Conservation (phyloP, 106 monocot genomes). For the Acanthochlamys bracteata region DNA sequence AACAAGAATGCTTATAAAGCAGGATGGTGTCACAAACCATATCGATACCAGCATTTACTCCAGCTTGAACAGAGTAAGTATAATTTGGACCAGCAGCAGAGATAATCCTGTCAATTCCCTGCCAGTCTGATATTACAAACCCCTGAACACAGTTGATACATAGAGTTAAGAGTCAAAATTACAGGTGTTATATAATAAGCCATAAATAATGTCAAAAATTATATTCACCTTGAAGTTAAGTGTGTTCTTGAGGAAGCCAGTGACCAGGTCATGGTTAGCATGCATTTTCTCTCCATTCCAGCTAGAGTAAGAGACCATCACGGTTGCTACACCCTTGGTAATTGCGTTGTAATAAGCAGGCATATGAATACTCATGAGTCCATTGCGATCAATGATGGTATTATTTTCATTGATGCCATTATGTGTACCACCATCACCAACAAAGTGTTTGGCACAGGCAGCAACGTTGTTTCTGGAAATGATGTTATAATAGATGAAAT, state of each 20-base stretch:
- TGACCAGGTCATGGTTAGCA: constrained; percentile 51
- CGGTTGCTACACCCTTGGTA: constrained; percentile 57
- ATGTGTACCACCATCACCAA: constrained; percentile 61
- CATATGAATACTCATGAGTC: constrained; percentile 72
- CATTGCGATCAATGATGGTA: constrained; percentile 37
- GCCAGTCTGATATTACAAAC: constrained; percentile 61
- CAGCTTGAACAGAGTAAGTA: constrained; percentile 39
- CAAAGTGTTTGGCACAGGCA: constrained; percentile 67
- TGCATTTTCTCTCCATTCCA: constrained; percentile 94
- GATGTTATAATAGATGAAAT: background rate
- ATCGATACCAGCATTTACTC: constrained; percentile 55
- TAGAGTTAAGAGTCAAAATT: background rate
- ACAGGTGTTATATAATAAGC: too few relatives aligned
- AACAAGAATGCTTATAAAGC: background rate
- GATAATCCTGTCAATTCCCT: constrained; percentile 53
- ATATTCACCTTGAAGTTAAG: constrained; percentile 49
- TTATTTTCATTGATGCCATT: constrained; percentile 55
- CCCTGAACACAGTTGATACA: constrained; percentile 20
- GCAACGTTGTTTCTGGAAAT: constrained; percentile 38
- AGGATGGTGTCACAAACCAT: constrained; percentile 32
- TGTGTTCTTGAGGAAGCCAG: constrained; percentile 63
- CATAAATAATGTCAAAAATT: too few relatives aligned
- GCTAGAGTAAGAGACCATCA: constrained; percentile 82
- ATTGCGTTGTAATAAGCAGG: constrained; percentile 49
- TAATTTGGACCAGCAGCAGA: constrained; percentile 35